phyloP scores from a whole-genome alignment of 2,329 filamentous ascomycete species.

The Teratosphaeria zuluensis region DNA sequence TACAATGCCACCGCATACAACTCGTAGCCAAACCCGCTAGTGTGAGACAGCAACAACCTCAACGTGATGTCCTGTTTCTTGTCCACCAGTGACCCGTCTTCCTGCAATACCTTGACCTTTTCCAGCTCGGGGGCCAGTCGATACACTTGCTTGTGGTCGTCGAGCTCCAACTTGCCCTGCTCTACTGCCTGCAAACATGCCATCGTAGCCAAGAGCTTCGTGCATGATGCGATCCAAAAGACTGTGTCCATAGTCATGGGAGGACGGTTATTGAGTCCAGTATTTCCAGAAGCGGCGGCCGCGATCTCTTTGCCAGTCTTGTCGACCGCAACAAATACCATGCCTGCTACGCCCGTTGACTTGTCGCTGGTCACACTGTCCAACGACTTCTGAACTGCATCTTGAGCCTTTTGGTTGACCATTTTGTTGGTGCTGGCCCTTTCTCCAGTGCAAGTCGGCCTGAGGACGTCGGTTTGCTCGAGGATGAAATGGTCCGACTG shows the following conservation, averaged over 20 bases:
- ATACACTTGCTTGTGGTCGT: slow-evolving; percentile 32
- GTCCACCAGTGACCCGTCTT: slow-evolving; percentile 30
- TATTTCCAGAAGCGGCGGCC: slow-evolving; percentile 33
- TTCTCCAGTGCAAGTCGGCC: background rate
- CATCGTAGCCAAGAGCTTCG: slow-evolving; percentile 35
- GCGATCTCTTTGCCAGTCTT: slow-evolving; percentile 34
- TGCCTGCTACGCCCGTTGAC: slow-evolving; percentile 28
- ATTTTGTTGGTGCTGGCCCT: slow-evolving; percentile 4
- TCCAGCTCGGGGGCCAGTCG: slow-evolving; percentile 35
- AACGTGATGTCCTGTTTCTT: slow-evolving; percentile 40
- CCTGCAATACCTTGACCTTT: slow-evolving; percentile 31
- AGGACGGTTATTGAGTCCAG: slow-evolving; percentile 31
- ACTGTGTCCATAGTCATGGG: slow-evolving; percentile 51
- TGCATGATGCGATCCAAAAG: slow-evolving; percentile 49
- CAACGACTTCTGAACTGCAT: slow-evolving; percentile 29
- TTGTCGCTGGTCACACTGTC: slow-evolving; percentile 22
- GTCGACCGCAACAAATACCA: slow-evolving; percentile 38
- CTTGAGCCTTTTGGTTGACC: slow-evolving; percentile 23
- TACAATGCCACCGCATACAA: slow-evolving; percentile 24
- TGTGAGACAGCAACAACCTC: slow-evolving; percentile 42
- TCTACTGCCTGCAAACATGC: slow-evolving; percentile 42
- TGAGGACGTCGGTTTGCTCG: too few species aligned
- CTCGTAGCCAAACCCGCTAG: slow-evolving; percentile 40
- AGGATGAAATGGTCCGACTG: background rate
- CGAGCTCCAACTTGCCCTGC: slow-evolving; percentile 31